These are phyloP conservation scores for Fusarium multiceps DNA, from an alignment of 2,329 filamentous ascomycete species.

Conservation along the genomic window DNA sequence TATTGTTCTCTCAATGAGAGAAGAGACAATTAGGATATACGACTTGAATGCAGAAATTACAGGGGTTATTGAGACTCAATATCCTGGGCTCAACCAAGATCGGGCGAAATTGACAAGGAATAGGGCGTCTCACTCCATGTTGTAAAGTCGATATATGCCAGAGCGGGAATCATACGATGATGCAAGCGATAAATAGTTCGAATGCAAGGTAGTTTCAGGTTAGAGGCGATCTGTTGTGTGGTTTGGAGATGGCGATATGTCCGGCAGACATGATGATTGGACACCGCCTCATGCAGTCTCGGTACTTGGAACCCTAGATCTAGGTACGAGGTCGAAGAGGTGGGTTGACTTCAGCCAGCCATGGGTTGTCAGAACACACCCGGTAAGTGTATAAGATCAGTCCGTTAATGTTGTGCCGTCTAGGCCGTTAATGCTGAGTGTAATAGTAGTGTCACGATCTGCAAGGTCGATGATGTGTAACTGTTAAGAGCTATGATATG, in stretches of 20 bases:
- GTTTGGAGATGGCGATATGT: background rate
- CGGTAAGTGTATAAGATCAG: background rate
- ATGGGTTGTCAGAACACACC: background rate
- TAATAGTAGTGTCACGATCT: background rate
- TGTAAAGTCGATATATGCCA: background rate
- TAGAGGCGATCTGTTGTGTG: background rate
- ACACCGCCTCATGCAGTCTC: background rate
- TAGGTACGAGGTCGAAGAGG: background rate
- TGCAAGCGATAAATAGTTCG: background rate
- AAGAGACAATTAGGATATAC: background rate
- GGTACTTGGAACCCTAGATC: conserved; percentile 1
- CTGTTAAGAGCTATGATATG: background rate
- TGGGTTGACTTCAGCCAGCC: background rate
- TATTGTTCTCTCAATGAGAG: background rate
- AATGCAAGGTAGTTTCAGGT: background rate
- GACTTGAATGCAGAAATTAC: background rate
- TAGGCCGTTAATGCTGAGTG: background rate
- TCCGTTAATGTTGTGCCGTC: background rate
- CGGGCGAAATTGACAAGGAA: background rate
- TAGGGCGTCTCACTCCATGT: background rate
- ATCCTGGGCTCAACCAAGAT: background rate
- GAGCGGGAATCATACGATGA: background rate
- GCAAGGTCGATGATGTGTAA: background rate
- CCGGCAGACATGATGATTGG: background rate
- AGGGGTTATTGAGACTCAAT: background rate